phyloP scores from a whole-genome alignment of 371 early-diverging fungal species.

The Ordospora pajunii region DNA sequence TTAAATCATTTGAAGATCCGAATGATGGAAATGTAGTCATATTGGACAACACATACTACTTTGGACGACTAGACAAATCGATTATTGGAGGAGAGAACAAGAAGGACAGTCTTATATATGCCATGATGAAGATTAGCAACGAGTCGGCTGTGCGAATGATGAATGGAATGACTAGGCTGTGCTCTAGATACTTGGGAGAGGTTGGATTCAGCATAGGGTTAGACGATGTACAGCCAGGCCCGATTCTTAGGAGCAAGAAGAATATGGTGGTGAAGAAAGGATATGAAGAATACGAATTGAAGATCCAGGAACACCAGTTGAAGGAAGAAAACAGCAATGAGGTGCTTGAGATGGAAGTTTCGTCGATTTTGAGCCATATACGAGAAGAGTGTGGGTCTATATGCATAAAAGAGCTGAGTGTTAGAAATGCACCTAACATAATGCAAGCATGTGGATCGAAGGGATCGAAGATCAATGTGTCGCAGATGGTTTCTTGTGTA shows the following conservation, averaged over 20 bases:
- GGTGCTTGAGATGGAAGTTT: constrained; percentile 64
- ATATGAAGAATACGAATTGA: constrained; percentile 72
- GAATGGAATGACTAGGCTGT: constrained; percentile 82
- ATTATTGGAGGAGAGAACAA: constrained; percentile 90
- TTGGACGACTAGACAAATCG: constrained; percentile 82
- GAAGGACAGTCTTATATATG: constrained; percentile 74
- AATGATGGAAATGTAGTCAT: constrained; percentile 79
- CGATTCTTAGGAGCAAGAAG: constrained; percentile 68
- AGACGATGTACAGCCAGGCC: constrained; percentile 85
- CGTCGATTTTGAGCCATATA: constrained; percentile 75
- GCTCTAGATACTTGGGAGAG: constrained; percentile 78
- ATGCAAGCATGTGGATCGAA: constrained; percentile 95
- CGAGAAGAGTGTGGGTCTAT: constrained; percentile 88
- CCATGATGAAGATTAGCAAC: constrained; percentile 75
- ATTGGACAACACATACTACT: constrained; percentile 79
- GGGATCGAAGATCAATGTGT: constrained; percentile 91
- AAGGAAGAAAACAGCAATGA: neutral
- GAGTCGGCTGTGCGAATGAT: constrained; percentile 75
- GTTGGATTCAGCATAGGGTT: constrained; percentile 63
- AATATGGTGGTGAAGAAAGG: constrained; percentile 69
- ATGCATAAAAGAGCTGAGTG: constrained; percentile 80
- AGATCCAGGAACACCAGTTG: constrained; percentile 66
- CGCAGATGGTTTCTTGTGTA: constrained; percentile 98
- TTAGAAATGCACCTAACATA: constrained; percentile 85
- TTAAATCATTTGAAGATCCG: constrained; percentile 62